These are phyloP conservation scores for Fusarium foetens DNA, from an alignment of 2,329 filamentous ascomycete genomes.

Conservation along the genomic window DNA sequence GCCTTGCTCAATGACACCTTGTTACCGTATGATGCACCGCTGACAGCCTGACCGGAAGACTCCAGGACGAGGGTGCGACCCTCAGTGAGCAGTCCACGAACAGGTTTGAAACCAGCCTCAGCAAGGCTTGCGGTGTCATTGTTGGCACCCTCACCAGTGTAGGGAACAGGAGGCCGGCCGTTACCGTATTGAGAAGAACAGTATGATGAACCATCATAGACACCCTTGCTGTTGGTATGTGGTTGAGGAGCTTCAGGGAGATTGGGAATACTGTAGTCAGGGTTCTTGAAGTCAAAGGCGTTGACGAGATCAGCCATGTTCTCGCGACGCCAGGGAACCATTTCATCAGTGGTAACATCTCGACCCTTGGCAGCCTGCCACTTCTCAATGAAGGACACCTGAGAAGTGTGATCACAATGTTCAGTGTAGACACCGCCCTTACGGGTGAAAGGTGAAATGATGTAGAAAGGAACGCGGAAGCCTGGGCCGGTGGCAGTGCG, in stretches of 20 bases:
- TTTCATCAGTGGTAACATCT: neutral
- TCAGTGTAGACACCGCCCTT: conserved; percentile 15
- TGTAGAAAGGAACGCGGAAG: conserved; percentile 7
- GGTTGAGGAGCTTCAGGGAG: neutral
- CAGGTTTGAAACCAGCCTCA: conserved; percentile 2
- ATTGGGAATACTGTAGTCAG: neutral
- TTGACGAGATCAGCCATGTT: conserved; percentile 18
- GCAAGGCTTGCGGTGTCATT: neutral
- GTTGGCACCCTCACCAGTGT: neutral
- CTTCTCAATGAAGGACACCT: neutral
- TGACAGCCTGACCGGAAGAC: neutral
- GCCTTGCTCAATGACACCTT: neutral
- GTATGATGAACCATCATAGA: neutral
- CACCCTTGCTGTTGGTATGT: neutral
- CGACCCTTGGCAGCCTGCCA: conserved; percentile 20
- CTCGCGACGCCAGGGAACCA: conserved; percentile 7
- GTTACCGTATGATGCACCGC: accelerated
- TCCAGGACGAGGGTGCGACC: neutral
- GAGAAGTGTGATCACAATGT: conserved; percentile 9
- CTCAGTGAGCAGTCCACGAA: neutral
- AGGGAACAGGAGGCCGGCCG: neutral
- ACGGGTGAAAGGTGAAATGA: conserved; percentile 5
- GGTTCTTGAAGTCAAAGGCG: conserved; percentile 15
- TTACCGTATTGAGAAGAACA: neutral
- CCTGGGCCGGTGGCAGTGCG: neutral